Base-by-base conservation (phyloP, 768 basidiomycete genomes). In the Naganishia onofrii region DNA sequence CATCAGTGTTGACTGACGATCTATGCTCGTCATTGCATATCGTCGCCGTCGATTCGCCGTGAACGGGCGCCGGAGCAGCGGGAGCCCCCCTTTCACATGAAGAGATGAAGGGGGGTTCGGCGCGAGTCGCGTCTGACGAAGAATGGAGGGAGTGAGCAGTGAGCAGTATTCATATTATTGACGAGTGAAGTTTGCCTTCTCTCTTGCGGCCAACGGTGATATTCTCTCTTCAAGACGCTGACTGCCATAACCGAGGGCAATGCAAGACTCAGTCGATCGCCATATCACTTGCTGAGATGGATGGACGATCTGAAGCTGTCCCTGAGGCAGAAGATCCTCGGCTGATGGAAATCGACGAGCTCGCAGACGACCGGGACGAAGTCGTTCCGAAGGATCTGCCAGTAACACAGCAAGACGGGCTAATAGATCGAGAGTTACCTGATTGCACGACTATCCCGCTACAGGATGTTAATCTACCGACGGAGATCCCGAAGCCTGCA, bases 1-100 rank as follows among this genome's bases (percentile, higher is more conserved):
- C n/a, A 51, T 51, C n/a, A 51, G n/a, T 51, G 48, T 51, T 51
- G 48, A 51, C n/a, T 26, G 48, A 51, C n/a, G 21, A 51, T 51
- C 48, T 51, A 51, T 51, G 48, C 48, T 51, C 48, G 48, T 51
- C 48, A 46, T 46, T n/a, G n/a, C n/a, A 36, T 36, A 36, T 36
- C 12, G 34, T 36, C 34, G 34, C 34, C 34, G 34, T 36, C 34
- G 34, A n/a, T n/a, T 36, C 12, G 34, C 34, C 12, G 34, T 36
- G 34, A 36, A 36, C 34, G 34, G 12, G 34, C 34, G 34, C n/a
- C n/a, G n/a, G n/a, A n/a, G n/a, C n/a, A n/a, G n/a, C n/a, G n/a
- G n/a, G 12, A 36, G 6, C 34, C 12, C 34, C 34, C 34, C 12
- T 36, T 12, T 36, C 34, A 36, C 34, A 51, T 42, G 42, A 42